Evolutionary conservation across 1,284 basidiomycete genomes (phyloP), one percentile per base, ranked within the genome.

Genomic region (Hortiboletus rubellus): DNA sequence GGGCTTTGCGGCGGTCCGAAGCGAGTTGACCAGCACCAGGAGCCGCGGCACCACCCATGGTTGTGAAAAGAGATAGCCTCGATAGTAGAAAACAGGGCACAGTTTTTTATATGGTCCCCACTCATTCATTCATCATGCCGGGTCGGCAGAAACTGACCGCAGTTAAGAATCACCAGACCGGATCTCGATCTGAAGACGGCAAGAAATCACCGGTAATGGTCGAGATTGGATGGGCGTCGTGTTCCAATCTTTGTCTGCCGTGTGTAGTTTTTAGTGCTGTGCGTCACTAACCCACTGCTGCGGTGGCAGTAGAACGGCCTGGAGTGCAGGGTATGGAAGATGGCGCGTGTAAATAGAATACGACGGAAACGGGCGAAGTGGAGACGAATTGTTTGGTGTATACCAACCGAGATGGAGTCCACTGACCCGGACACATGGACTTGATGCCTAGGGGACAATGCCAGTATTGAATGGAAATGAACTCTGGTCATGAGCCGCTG

Each of bases 1-100:
- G 75, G 15, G 77, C 76, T 67, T 75, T 79, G 46, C 86, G 80
- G 56, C 81, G 82, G 46, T 70, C 73, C 17, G 79, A 74, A 52
- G 79, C 73, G 24, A 78, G 66, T 52, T 69, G 65, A 48, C 61
- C 59, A 50, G 63, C 66, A 61, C 70, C 70, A 57, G 62, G 51
- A 65, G 66, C 61, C 52, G 59, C 66, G 55, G 74, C 76, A 69
- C 77, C 79, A 66, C 73, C 78, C 81, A 84, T 84, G 12, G 42
- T 58, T 43, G 38, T 7, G 34, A 37, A 45, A 41, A 43, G 18
- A 24, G 40, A 36, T 17, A n/a, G n/a, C 27, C 11, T 18, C 1
- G 15, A 17, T 7, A 7, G 11, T 15, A n/a, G 14, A 17, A 7
- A 37, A 30, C 9, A 11, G 7, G 3, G 3, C 36, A 40, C 30